These are phyloP conservation scores for Diacronema lutheri DNA, from an alignment of 78 protist genomes.

Conservation along the genomic window DNA sequence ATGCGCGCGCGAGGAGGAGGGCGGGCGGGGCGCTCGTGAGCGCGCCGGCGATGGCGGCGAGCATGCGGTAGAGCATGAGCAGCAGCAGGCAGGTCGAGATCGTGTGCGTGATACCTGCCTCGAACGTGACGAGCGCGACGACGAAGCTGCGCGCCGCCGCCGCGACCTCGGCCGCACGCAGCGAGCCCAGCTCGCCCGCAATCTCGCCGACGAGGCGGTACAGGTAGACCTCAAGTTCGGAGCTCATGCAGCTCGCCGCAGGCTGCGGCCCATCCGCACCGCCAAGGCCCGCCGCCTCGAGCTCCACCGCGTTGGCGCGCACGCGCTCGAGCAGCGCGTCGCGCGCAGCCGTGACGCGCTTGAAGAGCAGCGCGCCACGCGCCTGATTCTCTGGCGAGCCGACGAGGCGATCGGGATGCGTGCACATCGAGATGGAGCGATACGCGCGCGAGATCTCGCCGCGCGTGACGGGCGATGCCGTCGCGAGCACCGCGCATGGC, in stretches of 20 bases:
- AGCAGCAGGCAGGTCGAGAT: not conserved
- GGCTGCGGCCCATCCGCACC: not conserved
- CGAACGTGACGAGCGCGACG: not conserved
- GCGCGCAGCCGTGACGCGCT: not conserved
- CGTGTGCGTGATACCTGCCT: not conserved
- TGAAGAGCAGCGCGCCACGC: conserved; percentile 9
- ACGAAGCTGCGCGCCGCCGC: too few species aligned
- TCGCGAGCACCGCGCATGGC: not conserved
- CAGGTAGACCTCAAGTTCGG: not conserved
- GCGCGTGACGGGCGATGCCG: not conserved
- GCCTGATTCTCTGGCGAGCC: not conserved
- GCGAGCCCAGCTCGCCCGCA: not conserved
- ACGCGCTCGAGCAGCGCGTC: not conserved
- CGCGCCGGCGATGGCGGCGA: too few species aligned
- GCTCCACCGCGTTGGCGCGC: not conserved
- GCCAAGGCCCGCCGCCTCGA: not conserved
- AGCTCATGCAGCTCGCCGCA: not conserved
- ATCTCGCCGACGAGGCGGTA: not conserved
- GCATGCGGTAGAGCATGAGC: not conserved
- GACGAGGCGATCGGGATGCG: not conserved
- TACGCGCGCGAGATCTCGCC: not conserved
- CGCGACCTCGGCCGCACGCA: not conserved
- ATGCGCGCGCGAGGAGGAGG: too few species aligned
- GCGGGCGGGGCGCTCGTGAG: too few species aligned
- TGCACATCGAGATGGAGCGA: not conserved